Base-by-base conservation (phyloP, 352 stramenopile genomes). In the Globisporangium apiculatum region DNA sequence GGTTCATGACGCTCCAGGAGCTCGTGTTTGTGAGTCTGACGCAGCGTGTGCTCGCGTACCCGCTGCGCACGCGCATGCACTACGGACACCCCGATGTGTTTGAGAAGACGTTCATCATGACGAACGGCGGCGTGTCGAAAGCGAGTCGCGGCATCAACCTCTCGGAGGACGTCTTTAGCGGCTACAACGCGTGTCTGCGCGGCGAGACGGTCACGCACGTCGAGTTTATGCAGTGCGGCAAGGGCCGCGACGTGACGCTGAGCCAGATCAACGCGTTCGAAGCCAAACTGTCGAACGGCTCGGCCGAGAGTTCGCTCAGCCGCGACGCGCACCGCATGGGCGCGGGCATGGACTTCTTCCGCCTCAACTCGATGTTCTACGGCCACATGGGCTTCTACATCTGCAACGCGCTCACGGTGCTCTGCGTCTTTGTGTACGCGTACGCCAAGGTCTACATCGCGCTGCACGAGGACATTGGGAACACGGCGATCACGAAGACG, bases 351-450 rank as follows among this genome's bases (percentile, higher is more conserved):
- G 84, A 94, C 56, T 95, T 95, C 37, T 95, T 94, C 72, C 84
- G 86, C 3, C 62, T 95, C 35, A 93, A 95, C 66, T 91, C 86
- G 48, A 91, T 91, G 79, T 95, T 92, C 61, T 95, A 95, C 67
- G 79, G 81, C 4, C 82, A 95, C 70, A 91, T 93, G 80, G 85
- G 85, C 12, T 95, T 91, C 56, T 95, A 95, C 73, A 90, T 95
- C 35, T 91, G 77, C 62, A 91, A 93, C 57, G 79, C 81, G 12
- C 48, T 95, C 45, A 81, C 83, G 4, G 80, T 95, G 51, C 55
- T 93, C 8, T 90, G 81, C 69, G 82, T 92, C 15, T 95, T 91
- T 53, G 69, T 75, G 2, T 95, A 92, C 57, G 67, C 73, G 9
- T 95, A 95, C 68, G 71, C 73, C 18, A 95, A 95, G 64, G 71